These are phyloP conservation scores for Penicillium cosmopolitanum DNA, from an alignment of 495 filamentous ascomycete species.

Conservation along the genomic window DNA sequence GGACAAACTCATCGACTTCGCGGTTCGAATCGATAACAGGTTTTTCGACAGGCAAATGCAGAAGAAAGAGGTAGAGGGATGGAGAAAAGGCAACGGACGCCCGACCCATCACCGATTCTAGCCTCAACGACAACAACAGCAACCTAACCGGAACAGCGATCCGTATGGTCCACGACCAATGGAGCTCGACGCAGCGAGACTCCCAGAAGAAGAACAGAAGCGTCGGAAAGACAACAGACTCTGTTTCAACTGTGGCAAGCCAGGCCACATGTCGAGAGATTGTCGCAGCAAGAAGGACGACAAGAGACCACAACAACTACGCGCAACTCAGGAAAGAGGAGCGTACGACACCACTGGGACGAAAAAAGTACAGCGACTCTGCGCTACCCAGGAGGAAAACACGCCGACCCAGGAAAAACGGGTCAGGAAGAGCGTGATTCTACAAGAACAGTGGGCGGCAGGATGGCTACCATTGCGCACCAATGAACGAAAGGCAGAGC, in stretches of 20 bases:
- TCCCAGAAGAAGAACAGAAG: conserved; percentile 1
- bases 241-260: not conserved
- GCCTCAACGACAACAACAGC: not conserved
- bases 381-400: not conserved
- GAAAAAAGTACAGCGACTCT: not conserved
- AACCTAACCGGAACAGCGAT: not conserved
- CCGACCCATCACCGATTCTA: not conserved
- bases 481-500: too few species aligned
- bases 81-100: not conserved
- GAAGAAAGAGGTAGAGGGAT: not conserved
- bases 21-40: not conserved
- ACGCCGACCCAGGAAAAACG: too few species aligned
- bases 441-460: not conserved
- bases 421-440: too few species aligned
- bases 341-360: not conserved
- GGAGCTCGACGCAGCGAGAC: conserved; percentile 4
- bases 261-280: not conserved
- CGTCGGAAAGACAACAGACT: not conserved
- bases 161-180: conserved; percentile 3
- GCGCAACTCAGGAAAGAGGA: not conserved
- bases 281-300: not conserved
- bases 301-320: not conserved
- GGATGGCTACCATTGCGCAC: not conserved
- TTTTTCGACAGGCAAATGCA: not conserved
- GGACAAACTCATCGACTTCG: not conserved